phyloP scores from a whole-genome alignment of 2,329 filamentous ascomycete genomes.

The Aphanocladium album region DNA sequence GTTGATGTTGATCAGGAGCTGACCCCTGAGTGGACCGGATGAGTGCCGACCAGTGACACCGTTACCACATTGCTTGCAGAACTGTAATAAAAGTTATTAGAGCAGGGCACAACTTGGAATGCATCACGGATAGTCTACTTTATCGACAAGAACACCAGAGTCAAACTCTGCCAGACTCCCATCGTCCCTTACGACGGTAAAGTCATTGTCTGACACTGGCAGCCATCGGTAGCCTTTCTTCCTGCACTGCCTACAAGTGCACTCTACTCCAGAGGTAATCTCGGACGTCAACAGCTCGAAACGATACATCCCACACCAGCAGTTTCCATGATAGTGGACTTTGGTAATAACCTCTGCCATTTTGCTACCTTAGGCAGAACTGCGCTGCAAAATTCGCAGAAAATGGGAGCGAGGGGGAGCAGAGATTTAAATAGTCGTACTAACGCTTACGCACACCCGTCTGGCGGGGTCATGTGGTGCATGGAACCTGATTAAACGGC shows the following conservation, averaged over 20 bases:
- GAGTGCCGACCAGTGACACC: slow-evolving; percentile 22
- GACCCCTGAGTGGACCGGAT: slow-evolving; percentile 18
- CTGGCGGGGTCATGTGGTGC: too few species aligned
- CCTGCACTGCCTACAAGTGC: slow-evolving; percentile 22
- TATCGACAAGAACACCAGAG: slow-evolving; percentile 12
- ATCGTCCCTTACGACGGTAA: slow-evolving; percentile 15
- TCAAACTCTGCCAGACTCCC: slow-evolving; percentile 9
- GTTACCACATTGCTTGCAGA: slow-evolving; percentile 25
- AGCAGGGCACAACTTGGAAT: too few species aligned
- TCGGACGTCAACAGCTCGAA: slow-evolving; percentile 18
- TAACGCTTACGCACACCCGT: too few species aligned
- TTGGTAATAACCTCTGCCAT: neutral
- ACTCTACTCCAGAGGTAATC: slow-evolving; percentile 14
- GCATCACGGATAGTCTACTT: slow-evolving; percentile 11
- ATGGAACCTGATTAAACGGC: too few species aligned
- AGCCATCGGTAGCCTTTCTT: slow-evolving; percentile 28
- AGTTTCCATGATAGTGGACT: slow-evolving; percentile 20
- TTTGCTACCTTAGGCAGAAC: neutral
- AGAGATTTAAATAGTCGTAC: too few species aligned
- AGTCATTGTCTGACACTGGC: neutral
- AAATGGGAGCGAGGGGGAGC: too few species aligned
- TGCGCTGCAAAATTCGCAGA: too few species aligned
- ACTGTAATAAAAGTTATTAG: slow-evolving; percentile 17
- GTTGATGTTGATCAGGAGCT: slow-evolving; percentile 21
- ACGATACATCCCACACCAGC: slow-evolving; percentile 26